Percentiles rank a stretch among this genome's conserved stretches.
Evolutionary conservation across 2,329 filamentous ascomycete species (phyloP).

Genomic region (Cordyceps cicadae): DNA sequence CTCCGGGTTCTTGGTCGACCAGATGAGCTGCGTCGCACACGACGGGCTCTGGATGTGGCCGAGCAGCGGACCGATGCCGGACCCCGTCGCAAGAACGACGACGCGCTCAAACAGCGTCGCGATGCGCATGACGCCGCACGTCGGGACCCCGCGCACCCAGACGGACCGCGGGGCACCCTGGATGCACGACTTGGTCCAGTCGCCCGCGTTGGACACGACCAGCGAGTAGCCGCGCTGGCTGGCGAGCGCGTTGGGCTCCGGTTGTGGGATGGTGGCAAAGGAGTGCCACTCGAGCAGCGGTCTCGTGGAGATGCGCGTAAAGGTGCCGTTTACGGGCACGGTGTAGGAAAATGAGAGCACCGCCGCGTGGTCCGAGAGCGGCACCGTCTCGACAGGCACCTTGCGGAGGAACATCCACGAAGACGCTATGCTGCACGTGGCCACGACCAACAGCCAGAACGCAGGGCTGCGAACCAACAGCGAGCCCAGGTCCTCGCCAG

Average conservation of each 20-base stretch:
- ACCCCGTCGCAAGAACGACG: slow-evolving; percentile 63
- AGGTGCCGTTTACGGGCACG: slow-evolving; percentile 40
- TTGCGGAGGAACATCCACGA: slow-evolving; percentile 67
- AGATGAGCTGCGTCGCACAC: slow-evolving; percentile 53
- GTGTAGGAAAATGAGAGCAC: slow-evolving; percentile 62
- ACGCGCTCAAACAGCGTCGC: slow-evolving; percentile 57
- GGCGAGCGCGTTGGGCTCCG: slow-evolving; percentile 36
- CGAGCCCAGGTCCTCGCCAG: slow-evolving; percentile 25
- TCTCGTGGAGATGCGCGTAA: slow-evolving; percentile 48
- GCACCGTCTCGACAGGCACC: slow-evolving; percentile 55
- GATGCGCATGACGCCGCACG: slow-evolving; percentile 59
- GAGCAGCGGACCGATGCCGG: slow-evolving; percentile 62
- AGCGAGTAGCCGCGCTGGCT: slow-evolving; percentile 50
- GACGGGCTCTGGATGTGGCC: slow-evolving; percentile 46
- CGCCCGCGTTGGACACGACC: slow-evolving; percentile 63
- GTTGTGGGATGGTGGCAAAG: slow-evolving; percentile 65
- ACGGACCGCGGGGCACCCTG: slow-evolving; percentile 50
- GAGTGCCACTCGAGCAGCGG: slow-evolving; percentile 66
- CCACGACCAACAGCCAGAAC: slow-evolving; percentile 60
- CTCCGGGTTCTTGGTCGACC: slow-evolving; percentile 56
- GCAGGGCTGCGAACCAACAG: slow-evolving; percentile 31
- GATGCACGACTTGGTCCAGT: slow-evolving; percentile 64
- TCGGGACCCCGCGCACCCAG: slow-evolving; percentile 61
- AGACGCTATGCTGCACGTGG: slow-evolving; percentile 57
- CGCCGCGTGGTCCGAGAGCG: slow-evolving; percentile 63